Percentiles rank a stretch among this genome's conserved stretches.
phyloP scores from a whole-genome alignment of 208 protist genomes.

The Tritrichomonas foetus region DNA sequence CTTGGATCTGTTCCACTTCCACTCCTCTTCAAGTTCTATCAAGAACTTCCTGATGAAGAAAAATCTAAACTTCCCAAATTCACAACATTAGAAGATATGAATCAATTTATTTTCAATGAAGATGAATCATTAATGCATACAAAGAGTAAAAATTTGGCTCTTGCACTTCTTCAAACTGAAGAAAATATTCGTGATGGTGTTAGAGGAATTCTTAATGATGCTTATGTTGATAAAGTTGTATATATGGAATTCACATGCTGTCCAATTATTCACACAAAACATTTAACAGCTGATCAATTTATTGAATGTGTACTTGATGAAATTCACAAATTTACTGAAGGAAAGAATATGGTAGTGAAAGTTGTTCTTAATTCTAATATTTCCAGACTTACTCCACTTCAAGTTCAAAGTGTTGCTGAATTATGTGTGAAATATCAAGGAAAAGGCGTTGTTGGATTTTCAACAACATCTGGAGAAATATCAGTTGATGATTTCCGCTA shows the following conservation, averaged over 20 bases:
- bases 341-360: background rate
- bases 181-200: background rate
- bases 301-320: background rate
- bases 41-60: no score
- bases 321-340: background rate
- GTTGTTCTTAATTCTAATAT: background rate
- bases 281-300: background rate
- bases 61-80: background rate
- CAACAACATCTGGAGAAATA: background rate
- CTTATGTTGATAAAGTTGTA: background rate
- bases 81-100: background rate
- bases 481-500: background rate
- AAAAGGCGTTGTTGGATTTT: background rate
- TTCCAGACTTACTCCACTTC: background rate
- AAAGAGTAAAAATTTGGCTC: background rate
- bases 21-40: background rate
- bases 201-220: background rate
- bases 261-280: background rate
- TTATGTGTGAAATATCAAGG: background rate
- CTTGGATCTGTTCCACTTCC: background rate
- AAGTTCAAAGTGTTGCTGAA: background rate
- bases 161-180: background rate
- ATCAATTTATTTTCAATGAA: background rate
- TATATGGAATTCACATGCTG: background rate
- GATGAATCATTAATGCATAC: background rate